A percentile compares a stretch with the other conserved stretches of the same genome.
phyloP scores from a whole-genome alignment of 2,329 filamentous ascomycete species.

The Ophiostoma ulmi region DNA sequence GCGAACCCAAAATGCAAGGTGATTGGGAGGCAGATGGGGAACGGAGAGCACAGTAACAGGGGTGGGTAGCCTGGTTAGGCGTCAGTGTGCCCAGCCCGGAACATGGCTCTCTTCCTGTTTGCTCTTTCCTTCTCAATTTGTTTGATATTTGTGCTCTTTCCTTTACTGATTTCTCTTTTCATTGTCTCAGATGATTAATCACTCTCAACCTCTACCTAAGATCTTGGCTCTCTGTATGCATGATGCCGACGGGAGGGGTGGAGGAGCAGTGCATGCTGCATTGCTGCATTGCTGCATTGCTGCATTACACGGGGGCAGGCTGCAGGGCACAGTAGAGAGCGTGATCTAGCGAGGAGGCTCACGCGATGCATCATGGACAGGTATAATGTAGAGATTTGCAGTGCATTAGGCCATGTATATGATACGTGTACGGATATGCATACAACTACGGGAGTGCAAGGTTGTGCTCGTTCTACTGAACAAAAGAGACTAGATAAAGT shows the following conservation, averaged over 20 bases:
- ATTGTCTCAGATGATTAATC: not conserved
- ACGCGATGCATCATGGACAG: not conserved
- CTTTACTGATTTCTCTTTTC: not conserved
- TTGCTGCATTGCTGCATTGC: not conserved
- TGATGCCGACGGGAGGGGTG: not conserved
- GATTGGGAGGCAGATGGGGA: not conserved
- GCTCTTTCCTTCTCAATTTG: not conserved
- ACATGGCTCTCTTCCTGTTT: not conserved
- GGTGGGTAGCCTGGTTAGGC: conserved; percentile 3
- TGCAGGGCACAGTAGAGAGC: not conserved
- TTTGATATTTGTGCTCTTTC: not conserved
- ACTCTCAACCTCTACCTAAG: not conserved
- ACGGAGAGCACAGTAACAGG: not conserved
- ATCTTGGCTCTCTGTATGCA: not conserved
- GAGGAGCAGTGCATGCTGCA: conserved; percentile 13
- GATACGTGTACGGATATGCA: conserved; percentile 2
- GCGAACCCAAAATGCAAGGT: not conserved
- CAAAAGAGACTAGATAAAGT: not conserved
- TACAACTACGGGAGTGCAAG: conserved; percentile 4
- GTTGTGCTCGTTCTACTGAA: too few relatives aligned
- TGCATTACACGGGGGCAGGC: not conserved
- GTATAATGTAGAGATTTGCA: not conserved
- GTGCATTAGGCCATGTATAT: conserved; percentile 8
- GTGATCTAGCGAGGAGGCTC: conserved; percentile 5
- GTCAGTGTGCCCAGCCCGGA: conserved; percentile 5